Evolutionary conservation across 78 protist genomes (phyloP), one percentile per base, ranked within the genome.

Genomic region (Pigoraptor vietnamica): DNA sequence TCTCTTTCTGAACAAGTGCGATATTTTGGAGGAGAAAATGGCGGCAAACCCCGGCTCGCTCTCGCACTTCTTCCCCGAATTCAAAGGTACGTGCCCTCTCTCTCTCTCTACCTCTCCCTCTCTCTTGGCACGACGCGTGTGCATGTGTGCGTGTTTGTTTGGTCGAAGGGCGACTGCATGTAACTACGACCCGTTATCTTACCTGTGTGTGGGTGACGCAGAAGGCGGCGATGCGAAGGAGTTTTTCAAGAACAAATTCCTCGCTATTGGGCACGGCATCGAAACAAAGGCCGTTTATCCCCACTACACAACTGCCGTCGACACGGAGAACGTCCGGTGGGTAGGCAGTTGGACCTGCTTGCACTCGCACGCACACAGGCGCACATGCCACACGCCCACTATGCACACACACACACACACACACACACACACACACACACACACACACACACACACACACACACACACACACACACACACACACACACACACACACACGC

Each of bases 241-340:
- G n/a, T 40, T 40, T 40, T 40, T 40, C 25, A 40, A 19, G 2
- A 14, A 14, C 56, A 19, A 14, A 19, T 40, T 40, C 56, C 56
- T 33, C 87, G 21, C 24, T 24, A 1, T 0, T 6, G 24, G 10
- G 87, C 19, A 56, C n/a, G n/a, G n/a, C n/a, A 14, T 9, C 89
- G 92, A 81, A 39, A 2, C 2, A 29, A n/a, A 82, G 55, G 81
- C 39, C 21, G 48, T 91, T 33, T 91, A 83, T n/a, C 67, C 89
- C 38, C 92, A 91, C 55, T 91, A 83, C 86, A 91, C 92, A 29
- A 83, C 33, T 0, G 92, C 92, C 1, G 83, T 40, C 37, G 97
- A 96, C 95, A 96, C 98, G n/a, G 93, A 93, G 37, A 95, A 96
- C 40, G 94, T 97, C 87, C n/a, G n/a, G n/a, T n/a, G n/a, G n/a